phyloP scores from a whole-genome alignment of 202 grass and related monocot genomes.

The Bolboschoenoplectus hybrid region DNA sequence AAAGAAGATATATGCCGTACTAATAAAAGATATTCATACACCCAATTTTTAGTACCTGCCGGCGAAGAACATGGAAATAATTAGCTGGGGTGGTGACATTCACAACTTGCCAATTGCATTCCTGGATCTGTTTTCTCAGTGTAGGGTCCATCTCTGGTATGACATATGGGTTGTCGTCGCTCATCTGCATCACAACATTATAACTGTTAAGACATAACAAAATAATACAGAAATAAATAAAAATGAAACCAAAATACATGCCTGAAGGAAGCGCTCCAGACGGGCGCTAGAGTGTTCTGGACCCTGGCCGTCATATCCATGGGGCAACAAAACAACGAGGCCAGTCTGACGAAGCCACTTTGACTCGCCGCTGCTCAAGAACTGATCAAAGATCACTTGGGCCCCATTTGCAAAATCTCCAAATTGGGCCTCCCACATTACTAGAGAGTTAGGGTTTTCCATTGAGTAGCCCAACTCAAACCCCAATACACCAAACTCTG shows the following conservation, averaged over 20 bases:
- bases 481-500: constrained; percentile 91
- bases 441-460: constrained; percentile 94
- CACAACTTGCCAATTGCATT: constrained; percentile 96
- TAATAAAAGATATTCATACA: constrained; percentile 29
- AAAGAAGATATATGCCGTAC: constrained; percentile 30
- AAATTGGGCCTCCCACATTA: constrained; percentile 97
- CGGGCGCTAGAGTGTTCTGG: constrained; percentile 96
- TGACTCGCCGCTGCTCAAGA: constrained; percentile 90
- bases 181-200: constrained; percentile 63
- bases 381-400: constrained; percentile 98
- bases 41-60: constrained; percentile 53
- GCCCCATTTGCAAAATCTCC: constrained; percentile 97
- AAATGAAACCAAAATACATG: constrained; percentile 35
- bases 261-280: constrained; percentile 93
- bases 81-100: constrained; percentile 97
- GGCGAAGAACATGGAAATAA: constrained; percentile 94
- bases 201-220: constrained; percentile 28
- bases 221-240: constrained; percentile 28
- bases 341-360: constrained; percentile 97
- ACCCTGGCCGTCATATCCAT: constrained; percentile 95
- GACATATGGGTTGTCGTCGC: constrained; percentile 88
- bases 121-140: constrained; percentile 80
- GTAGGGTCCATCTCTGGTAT: constrained; percentile 98
- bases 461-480: constrained; percentile 98
- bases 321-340: constrained; percentile 76